A percentile compares a stretch with the other conserved stretches of the same genome.
Evolutionary conservation across 1,284 basidiomycete genomes (phyloP).

Genomic region (Irpex sp.): DNA sequence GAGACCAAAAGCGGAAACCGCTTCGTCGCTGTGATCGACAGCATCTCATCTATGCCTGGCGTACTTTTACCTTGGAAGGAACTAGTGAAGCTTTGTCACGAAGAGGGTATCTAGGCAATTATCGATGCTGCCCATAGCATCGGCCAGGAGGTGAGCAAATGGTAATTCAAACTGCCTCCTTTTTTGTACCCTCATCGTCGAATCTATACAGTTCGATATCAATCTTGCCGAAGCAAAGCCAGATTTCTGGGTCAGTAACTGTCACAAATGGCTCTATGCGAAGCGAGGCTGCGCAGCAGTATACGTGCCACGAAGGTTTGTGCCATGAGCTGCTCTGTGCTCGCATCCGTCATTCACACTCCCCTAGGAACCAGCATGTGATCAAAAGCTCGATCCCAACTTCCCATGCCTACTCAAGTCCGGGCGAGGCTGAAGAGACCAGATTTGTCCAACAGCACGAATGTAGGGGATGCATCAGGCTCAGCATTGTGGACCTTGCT

Average conservation of each 20-base stretch:
- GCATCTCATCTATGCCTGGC: conserved; percentile 70
- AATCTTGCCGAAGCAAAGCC: conserved; percentile 58
- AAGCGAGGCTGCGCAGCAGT: conserved; percentile 73
- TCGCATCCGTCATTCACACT: background rate
- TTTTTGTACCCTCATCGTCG: background rate
- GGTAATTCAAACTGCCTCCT: background rate
- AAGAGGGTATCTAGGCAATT: conserved; percentile 65
- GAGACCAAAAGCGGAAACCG: conserved; percentile 31
- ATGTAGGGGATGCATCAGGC: conserved; percentile 34
- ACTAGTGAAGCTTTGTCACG: conserved; percentile 63
- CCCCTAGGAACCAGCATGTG: conserved; percentile 69
- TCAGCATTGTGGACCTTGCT: background rate
- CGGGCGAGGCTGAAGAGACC: conserved; percentile 22
- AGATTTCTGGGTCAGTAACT: conserved; percentile 84
- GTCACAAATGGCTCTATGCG: conserved; percentile 81
- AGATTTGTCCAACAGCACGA: conserved; percentile 59
- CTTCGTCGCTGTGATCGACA: conserved; percentile 74
- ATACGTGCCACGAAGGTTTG: conserved; percentile 73
- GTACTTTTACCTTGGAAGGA: conserved; percentile 78
- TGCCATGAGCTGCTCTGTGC: background rate
- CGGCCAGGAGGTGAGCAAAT: conserved; percentile 37
- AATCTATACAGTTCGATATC: conserved; percentile 35
- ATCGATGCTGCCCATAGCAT: conserved; percentile 87
- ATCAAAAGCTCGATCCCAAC: conserved; percentile 78
- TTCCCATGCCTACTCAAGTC: conserved; percentile 52